Evolutionary conservation across 2,329 filamentous ascomycete genomes (phyloP), one percentile per base, ranked within the genome.

Genomic region (Plenodomus lindquistii): DNA sequence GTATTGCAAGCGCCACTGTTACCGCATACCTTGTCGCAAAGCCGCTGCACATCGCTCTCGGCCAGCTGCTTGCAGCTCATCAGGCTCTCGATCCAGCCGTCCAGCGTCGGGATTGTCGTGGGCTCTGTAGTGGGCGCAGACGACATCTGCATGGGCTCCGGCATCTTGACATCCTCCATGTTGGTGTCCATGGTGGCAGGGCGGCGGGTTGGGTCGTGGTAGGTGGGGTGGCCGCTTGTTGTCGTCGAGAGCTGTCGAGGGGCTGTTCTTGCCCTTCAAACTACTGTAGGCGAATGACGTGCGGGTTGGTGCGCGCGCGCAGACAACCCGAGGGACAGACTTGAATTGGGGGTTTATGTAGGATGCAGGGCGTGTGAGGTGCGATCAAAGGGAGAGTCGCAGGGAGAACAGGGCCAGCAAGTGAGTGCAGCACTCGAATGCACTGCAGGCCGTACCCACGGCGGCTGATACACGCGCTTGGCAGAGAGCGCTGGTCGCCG

Each of bases 51-150:
- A 73, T 99, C 94, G 59, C 84, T 81, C 80, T 99, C 94, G 54
- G 89, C 85, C 75, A 99, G 82, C 82, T 97, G 94, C 81, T 99
- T 99, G 88, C 94, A 99, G 72, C 79, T 86, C 93, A 99, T 97
- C 77, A 99, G 81, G 79, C 84, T 92, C 82, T 97, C 93, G 73
- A 99, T 97, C 94, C 94, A 99, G 70, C 92, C 91, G 73, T 99
- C 94, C 57, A 99, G 82, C 52, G 91, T 96, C 54, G 89, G 86
- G 79, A 96, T 94, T 63, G 91, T 90, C 53, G 92, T 86, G 46
- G 93, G 89, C 78, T 97, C 94, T 67, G 85, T 82, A 46, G 85
- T 79, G 42, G 91, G 85, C 51, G 88, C 85, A 65, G 75, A 74
- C 46, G 76, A 74, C 60, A 96, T 77, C 70, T 88, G 88, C 72